Conservation (phyloP, 2,329 filamentous ascomycete species). For the Pseudonectria foliicola region DNA sequence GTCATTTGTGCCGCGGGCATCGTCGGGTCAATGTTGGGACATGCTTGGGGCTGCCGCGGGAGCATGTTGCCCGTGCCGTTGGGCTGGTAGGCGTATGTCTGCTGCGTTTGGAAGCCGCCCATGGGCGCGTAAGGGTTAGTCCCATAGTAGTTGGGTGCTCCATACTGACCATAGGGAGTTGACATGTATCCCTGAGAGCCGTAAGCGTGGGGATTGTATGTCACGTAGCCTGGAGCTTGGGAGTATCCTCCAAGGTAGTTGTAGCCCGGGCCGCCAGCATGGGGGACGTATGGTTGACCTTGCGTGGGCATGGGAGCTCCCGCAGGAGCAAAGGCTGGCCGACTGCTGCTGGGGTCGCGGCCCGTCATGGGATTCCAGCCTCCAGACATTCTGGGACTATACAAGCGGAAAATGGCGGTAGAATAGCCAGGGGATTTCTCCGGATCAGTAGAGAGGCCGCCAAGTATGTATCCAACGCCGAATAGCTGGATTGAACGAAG, state of each 20-base stretch:
- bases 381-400: constrained; percentile 26
- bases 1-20: constrained; percentile 48
- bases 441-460: constrained; percentile 22
- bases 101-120: constrained; percentile 20
- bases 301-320: constrained; percentile 27
- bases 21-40: constrained; percentile 35
- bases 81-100: constrained; percentile 28
- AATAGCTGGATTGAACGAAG: constrained; percentile 22
- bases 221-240: constrained; percentile 2
- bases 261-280: constrained; percentile 30
- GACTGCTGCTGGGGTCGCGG: constrained; percentile 27
- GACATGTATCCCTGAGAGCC: constrained; percentile 20
- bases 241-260: constrained; percentile 20
- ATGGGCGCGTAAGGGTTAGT: constrained; percentile 5
- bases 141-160: constrained; percentile 5
- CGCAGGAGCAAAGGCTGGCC: constrained; percentile 27
- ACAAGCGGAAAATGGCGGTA: not conserved
- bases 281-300: constrained; percentile 32
- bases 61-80: constrained; percentile 30
- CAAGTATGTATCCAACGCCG: constrained; percentile 31
- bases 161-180: constrained; percentile 2
- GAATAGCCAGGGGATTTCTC: not conserved
- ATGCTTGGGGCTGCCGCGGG: constrained; percentile 33
- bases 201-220: constrained; percentile 12
- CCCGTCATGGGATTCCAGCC: constrained; percentile 35